These are phyloP conservation scores for Jasminum sambac DNA, from an alignment of 257 asterid species.

Conservation along the genomic window DNA sequence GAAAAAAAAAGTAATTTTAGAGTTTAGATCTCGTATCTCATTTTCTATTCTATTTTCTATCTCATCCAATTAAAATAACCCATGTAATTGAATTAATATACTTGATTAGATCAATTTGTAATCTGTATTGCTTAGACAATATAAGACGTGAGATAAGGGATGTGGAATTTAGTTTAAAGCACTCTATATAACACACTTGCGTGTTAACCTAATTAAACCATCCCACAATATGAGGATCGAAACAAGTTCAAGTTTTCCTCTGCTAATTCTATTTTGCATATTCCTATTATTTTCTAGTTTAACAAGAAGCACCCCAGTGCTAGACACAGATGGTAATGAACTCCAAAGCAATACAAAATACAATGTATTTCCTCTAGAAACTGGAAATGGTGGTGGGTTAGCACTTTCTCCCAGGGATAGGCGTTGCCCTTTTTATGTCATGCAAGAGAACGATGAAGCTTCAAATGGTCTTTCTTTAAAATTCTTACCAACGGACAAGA, in stretches of 20 bases:
- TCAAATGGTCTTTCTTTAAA: constrained; percentile 44
- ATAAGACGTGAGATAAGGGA: no score
- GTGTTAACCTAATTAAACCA: background rate
- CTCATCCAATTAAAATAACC: no score
- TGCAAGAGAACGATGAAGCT: constrained; percentile 39
- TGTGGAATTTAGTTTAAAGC: no score
- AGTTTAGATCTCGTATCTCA: no score
- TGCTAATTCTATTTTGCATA: background rate
- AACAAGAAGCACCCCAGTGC: constrained; percentile 22
- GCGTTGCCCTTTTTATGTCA: constrained; percentile 44
- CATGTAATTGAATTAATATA: no score
- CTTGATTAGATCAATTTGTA: no score
- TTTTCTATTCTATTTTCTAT: no score
- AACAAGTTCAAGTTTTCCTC: background rate
- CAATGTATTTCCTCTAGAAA: constrained; percentile 26
- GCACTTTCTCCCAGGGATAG: constrained; percentile 44
- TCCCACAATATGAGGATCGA: constrained; percentile 3
- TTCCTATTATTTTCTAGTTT: constrained; percentile 12
- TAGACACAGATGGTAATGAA: constrained; percentile 46
- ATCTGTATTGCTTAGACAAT: no score
- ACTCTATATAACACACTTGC: background rate
- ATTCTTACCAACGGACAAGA: constrained; percentile 31
- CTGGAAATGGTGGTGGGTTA: constrained; percentile 44
- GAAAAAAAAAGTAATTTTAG: no score
- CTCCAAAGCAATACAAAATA: constrained; percentile 46